Evolutionary conservation across 306 rosid genomes (phyloP).

Genomic region (Fragaria nilgerrensis): DNA sequence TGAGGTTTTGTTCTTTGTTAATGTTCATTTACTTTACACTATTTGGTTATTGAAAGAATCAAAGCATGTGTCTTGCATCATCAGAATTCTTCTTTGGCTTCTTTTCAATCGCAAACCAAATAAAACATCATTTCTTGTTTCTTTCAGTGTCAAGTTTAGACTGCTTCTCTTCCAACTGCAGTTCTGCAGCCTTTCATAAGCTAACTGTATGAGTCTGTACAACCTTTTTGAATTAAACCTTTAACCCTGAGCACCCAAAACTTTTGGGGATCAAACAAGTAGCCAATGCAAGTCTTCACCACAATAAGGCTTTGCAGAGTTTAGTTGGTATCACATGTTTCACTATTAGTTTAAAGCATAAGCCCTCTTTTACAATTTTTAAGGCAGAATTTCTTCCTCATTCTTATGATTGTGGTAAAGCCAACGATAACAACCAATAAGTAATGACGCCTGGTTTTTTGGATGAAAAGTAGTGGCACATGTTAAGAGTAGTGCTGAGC

Average conservation of each 20-base stretch:
- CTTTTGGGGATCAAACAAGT: background rate
- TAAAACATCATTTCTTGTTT: background rate
- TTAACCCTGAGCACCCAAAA: background rate
- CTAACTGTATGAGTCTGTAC: background rate
- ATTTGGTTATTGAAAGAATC: background rate
- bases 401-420: background rate
- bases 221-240: background rate
- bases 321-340: slow-evolving; percentile 2
- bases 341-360: background rate
- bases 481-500: slow-evolving; percentile 7
- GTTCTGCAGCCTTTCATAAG: background rate
- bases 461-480: background rate
- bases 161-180: background rate
- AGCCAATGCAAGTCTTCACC: background rate
- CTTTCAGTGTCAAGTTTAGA: background rate
- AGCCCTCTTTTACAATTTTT: background rate
- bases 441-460: background rate
- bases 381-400: background rate
- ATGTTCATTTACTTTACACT: background rate
- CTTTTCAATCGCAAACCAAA: background rate
- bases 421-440: background rate
- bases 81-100: background rate
- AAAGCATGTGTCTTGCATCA: slow-evolving; percentile 1
- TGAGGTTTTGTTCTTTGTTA: background rate
- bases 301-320: background rate